These are phyloP conservation scores for Pyrenochaeta sp. DNA, from an alignment of 2,329 filamentous ascomycete species.

Conservation along the genomic window DNA sequence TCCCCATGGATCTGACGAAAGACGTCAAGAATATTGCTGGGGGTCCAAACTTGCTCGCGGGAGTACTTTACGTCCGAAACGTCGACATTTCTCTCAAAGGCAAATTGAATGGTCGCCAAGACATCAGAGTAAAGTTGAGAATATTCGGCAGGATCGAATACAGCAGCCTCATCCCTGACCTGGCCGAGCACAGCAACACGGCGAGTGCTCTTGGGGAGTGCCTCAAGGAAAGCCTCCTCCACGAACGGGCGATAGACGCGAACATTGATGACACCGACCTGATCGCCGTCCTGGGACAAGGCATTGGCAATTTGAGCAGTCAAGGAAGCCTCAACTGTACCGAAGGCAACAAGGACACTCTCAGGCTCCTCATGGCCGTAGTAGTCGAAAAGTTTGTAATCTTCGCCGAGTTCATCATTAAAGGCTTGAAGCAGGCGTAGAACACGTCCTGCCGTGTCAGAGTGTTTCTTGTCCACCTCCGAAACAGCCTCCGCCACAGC, in stretches of 20 bases:
- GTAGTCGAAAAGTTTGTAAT: constrained; percentile 95
- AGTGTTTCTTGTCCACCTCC: constrained; percentile 71
- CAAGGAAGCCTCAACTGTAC: constrained; percentile 87
- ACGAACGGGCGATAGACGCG: constrained; percentile 94
- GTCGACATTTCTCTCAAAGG: constrained; percentile 63
- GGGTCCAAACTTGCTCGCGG: constrained; percentile 71
- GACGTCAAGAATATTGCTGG: constrained; percentile 60
- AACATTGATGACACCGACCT: constrained; percentile 88
- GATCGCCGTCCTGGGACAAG: constrained; percentile 75
- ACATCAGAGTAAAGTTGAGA: constrained; percentile 95
- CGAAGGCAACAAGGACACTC: constrained; percentile 88
- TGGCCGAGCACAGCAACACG: constrained; percentile 89
- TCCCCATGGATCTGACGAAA: constrained; percentile 57
- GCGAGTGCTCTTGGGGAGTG: constrained; percentile 77
- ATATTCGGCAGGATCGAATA: constrained; percentile 77
- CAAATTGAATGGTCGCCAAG: constrained; percentile 81
- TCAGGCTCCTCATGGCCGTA: constrained; percentile 82
- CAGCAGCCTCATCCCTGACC: constrained; percentile 75
- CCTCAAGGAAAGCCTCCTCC: constrained; percentile 89
- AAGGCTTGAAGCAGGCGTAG: constrained; percentile 75
- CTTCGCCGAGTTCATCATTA: constrained; percentile 91
- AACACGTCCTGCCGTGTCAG: constrained; percentile 76
- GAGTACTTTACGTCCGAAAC: constrained; percentile 92
- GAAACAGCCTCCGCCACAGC: constrained; percentile 69
- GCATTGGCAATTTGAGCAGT: constrained; percentile 80